Evolutionary conservation across 2,329 filamentous ascomycete species (phyloP).

Genomic region (Onygenales sp.): DNA sequence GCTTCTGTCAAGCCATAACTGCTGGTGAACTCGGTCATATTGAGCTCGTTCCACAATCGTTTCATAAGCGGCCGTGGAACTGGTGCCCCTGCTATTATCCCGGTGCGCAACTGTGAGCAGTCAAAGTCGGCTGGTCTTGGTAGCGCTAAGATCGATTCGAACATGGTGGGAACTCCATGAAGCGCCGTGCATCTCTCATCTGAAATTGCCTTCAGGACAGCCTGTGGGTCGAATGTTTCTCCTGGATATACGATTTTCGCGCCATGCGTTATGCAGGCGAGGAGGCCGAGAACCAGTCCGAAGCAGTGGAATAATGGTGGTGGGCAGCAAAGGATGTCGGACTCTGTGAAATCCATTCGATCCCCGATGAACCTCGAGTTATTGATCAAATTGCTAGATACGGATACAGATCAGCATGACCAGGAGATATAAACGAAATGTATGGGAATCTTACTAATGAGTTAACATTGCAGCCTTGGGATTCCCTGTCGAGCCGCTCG

Average conservation of each 20-base stretch:
- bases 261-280: slow-evolving; percentile 64
- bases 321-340: slow-evolving; percentile 67
- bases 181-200: slow-evolving; percentile 63
- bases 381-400: slow-evolving; percentile 41
- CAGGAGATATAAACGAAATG: not conserved
- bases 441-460: slow-evolving; percentile 44
- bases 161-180: slow-evolving; percentile 79
- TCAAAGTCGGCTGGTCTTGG: slow-evolving; percentile 40
- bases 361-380: slow-evolving; percentile 64
- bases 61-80: slow-evolving; percentile 69
- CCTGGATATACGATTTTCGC: slow-evolving; percentile 67
- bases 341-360: slow-evolving; percentile 57
- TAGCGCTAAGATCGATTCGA: slow-evolving; percentile 52
- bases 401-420: not conserved
- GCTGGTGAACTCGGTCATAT: slow-evolving; percentile 64
- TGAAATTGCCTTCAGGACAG: slow-evolving; percentile 57
- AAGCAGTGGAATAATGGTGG: slow-evolving; percentile 83
- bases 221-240: slow-evolving; percentile 60
- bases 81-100: slow-evolving; percentile 69
- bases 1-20: slow-evolving; percentile 68
- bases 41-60: slow-evolving; percentile 58
- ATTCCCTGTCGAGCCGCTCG: slow-evolving; percentile 62
- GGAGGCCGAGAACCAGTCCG: slow-evolving; percentile 65
- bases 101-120: slow-evolving; percentile 53
- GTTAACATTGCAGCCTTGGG: slow-evolving; percentile 69